A percentile compares a stretch with the other conserved stretches of the same genome.
These are phyloP conservation scores for Hebeloma cylindrosporum DNA, from an alignment of 768 basidiomycete genomes.

Conservation along the genomic window DNA sequence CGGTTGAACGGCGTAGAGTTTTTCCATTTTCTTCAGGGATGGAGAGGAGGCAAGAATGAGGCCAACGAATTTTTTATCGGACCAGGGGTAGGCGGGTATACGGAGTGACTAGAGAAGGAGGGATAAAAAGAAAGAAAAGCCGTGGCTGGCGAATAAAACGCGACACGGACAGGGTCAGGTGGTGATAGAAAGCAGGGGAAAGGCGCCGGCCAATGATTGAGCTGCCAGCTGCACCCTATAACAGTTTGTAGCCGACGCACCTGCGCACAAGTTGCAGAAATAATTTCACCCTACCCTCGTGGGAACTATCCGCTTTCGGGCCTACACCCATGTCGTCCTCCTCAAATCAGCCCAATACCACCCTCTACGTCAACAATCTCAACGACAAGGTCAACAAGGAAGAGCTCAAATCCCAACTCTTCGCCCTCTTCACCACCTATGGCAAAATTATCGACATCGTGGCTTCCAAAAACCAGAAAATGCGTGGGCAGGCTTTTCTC, in stretches of 20 bases:
- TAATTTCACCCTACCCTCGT: conserved; percentile 18
- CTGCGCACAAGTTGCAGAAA: conserved; percentile 5
- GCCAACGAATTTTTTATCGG: conserved; percentile 14
- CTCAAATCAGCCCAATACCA: conserved; percentile 75
- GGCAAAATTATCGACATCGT: conserved; percentile 93
- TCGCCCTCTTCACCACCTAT: conserved; percentile 88
- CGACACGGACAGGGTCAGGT: too few relatives aligned
- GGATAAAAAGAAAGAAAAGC: conserved; percentile 9
- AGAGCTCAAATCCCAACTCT: conserved; percentile 80
- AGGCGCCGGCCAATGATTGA: conserved; percentile 8
- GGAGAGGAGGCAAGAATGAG: conserved; percentile 3
- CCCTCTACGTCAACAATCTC: conserved; percentile 91
- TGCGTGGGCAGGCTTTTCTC: conserved; percentile 94
- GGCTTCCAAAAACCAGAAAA: conserved; percentile 80
- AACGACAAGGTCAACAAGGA: conserved; percentile 92
- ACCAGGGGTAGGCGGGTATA: conserved; percentile 14
- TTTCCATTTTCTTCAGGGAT: conserved; percentile 16
- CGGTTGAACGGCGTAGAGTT: conserved; percentile 22
- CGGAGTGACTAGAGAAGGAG: conserved; percentile 3
- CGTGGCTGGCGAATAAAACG: conserved; percentile 5
- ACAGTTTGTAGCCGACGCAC: conserved; percentile 6
- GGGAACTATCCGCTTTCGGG: conserved; percentile 23
- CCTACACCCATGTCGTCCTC: conserved; percentile 42
- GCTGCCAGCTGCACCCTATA: conserved; percentile 14
- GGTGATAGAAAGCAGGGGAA: background rate